Base-by-base conservation (phyloP, 169 alveolate genomes). In the Sarcocystis neurona region DNA sequence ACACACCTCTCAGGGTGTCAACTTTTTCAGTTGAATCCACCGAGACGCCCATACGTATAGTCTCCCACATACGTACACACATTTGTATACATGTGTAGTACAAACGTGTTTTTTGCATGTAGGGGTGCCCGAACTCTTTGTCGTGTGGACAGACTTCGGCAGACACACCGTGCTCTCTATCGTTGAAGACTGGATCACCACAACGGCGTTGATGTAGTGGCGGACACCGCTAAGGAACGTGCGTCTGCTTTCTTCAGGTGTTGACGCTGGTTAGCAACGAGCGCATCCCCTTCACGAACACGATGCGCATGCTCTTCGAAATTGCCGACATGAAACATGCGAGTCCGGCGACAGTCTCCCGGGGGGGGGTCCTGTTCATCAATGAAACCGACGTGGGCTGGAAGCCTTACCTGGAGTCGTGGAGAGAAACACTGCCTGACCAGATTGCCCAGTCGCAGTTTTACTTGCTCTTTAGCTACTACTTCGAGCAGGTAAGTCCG, bases 341-440 rank as follows among this genome's bases (percentile, higher is more conserved):
- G 56, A 96, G 98, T 39, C 98, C 98, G 15, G 98, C 99, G 30
- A 97, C 99, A 12, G 98, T 97, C 4, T 95, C 97, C 30, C 92
- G 99, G 77, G 96, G 98, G 79, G 99, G 99, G 86, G 96, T 97
- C 89, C 97, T 98, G 86, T 98, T 93, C 92, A 95, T 98, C 41
- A 93, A 97, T 23, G 98, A 97, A 56, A 91, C 96, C 80, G 99
- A 97, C 93, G 93, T 97, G 12, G 97, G 97, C 0, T 97, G 97
- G 97, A 95, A 95, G 77, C 98, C 99, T 46, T 93, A 96, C 85
- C 89, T 96, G 32, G 97, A 94, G 58, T 94, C 97, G 23, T 98
- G 99, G 99, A 84, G 96, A 58, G 91, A 90, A 70, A 95, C 92
- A 18, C 89, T 94, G 58, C 92, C 92, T 32, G 98, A 96, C 87